phyloP scores from a whole-genome alignment of 169 alveolate species.

The Cryptosporidium baileyi region DNA sequence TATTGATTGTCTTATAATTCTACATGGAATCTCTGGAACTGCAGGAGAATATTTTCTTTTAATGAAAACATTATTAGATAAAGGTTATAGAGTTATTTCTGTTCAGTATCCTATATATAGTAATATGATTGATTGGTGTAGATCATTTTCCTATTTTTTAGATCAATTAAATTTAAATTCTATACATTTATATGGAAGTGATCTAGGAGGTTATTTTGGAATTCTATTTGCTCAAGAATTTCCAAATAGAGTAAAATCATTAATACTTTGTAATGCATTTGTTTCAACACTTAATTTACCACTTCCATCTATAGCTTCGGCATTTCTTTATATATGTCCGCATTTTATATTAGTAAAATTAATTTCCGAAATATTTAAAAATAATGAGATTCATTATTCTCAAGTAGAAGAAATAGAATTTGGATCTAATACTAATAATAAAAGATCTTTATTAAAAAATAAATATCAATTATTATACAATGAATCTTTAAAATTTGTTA shows the following conservation, averaged over 20 bases:
- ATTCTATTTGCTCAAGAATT: slow-evolving; percentile 18
- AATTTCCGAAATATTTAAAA: slow-evolving; percentile 50
- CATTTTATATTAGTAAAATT: slow-evolving; percentile 31
- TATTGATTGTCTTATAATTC: neutral
- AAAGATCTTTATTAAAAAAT: neutral
- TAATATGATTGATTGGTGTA: slow-evolving; percentile 25
- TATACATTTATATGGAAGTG: slow-evolving; percentile 53
- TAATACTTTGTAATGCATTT: slow-evolving; percentile 48
- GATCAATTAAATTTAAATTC: slow-evolving; percentile 10
- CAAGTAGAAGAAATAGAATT: slow-evolving; percentile 16
- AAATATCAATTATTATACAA: neutral
- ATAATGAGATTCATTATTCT: neutral
- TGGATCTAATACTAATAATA: neutral
- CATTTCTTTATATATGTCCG: slow-evolving; percentile 51
- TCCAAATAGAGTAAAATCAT: slow-evolving; percentile 55
- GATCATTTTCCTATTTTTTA: slow-evolving; percentile 36
- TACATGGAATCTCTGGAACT: slow-evolving; percentile 63
- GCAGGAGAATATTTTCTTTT: slow-evolving; percentile 60
- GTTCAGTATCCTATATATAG: slow-evolving; percentile 36
- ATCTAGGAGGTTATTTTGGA: slow-evolving; percentile 52
- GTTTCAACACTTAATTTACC: slow-evolving; percentile 37
- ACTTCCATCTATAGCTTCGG: slow-evolving; percentile 45
- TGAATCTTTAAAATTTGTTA: slow-evolving; percentile 24
- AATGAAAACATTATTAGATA: slow-evolving; percentile 10
- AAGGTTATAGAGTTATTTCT: slow-evolving; percentile 45